phyloP scores from a whole-genome alignment of 805 yeast species.

The Nakazawaea wickerhamii region DNA sequence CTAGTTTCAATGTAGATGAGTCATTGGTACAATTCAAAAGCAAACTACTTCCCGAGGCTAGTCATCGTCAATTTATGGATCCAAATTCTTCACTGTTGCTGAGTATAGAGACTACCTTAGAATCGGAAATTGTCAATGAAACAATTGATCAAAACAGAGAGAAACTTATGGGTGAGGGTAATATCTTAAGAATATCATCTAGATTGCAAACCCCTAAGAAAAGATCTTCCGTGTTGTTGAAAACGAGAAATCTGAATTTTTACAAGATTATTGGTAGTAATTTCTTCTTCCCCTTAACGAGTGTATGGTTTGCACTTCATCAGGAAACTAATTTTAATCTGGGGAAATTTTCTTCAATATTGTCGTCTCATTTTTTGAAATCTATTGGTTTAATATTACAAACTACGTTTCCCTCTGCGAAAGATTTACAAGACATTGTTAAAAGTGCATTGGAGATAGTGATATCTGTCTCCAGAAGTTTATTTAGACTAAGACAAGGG shows the following conservation, averaged over 20 bases:
- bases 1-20: conserved; percentile 30
- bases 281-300: conserved; percentile 51
- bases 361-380: conserved; percentile 53
- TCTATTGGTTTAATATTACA: conserved; percentile 54
- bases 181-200: conserved; percentile 37
- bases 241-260: conserved; percentile 27
- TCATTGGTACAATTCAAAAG: conserved; percentile 26
- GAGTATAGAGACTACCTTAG: neutral
- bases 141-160: conserved; percentile 29
- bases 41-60: conserved; percentile 38
- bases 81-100: conserved; percentile 8
- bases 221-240: conserved; percentile 15
- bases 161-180: conserved; percentile 30
- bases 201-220: conserved; percentile 19
- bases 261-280: conserved; percentile 36
- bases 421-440: conserved; percentile 51
- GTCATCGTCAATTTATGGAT: conserved; percentile 38
- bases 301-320: conserved; percentile 37
- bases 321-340: conserved; percentile 38
- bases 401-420: conserved; percentile 50
- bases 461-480: conserved; percentile 2
- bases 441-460: conserved; percentile 40
- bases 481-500: neutral
- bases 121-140: conserved; percentile 14
- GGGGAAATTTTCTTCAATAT: conserved; percentile 49